Evolutionary conservation across 2,329 filamentous ascomycete species (phyloP).

Genomic region (Rhinocladiella similis): DNA sequence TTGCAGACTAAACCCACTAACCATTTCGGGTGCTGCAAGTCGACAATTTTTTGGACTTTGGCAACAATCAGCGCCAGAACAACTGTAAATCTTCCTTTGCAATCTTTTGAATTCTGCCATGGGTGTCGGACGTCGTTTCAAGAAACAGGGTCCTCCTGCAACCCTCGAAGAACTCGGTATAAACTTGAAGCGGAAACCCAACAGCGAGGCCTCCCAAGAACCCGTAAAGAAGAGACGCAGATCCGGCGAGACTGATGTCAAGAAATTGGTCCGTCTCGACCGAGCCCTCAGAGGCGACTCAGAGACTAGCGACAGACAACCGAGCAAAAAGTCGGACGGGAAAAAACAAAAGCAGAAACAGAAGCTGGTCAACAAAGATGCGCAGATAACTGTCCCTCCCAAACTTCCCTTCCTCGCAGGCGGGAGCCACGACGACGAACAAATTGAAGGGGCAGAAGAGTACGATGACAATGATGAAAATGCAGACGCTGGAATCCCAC

Average conservation of each 20-base stretch:
- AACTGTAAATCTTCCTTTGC: neutral
- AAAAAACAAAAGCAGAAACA: slow-evolving; percentile 37
- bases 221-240: slow-evolving; percentile 66
- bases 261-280: slow-evolving; percentile 42
- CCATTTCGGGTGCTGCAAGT: neutral
- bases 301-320: slow-evolving; percentile 32
- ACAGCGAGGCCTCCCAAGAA: slow-evolving; percentile 61
- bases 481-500: slow-evolving; percentile 48
- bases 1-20: neutral
- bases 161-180: slow-evolving; percentile 72
- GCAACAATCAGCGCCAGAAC: too few relatives aligned
- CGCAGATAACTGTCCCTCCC: slow-evolving; percentile 29
- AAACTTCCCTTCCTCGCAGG: slow-evolving; percentile 33
- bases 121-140: slow-evolving; percentile 89
- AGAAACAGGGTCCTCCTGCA: slow-evolving; percentile 87
- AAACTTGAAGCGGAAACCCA: slow-evolving; percentile 78
- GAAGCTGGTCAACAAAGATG: slow-evolving; percentile 33
- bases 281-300: slow-evolving; percentile 33
- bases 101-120: slow-evolving; percentile 48
- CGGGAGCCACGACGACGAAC: slow-evolving; percentile 39
- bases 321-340: slow-evolving; percentile 37
- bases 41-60: neutral
- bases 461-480: slow-evolving; percentile 42
- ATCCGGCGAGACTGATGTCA: slow-evolving; percentile 42
- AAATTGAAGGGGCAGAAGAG: slow-evolving; percentile 44